Base-by-base conservation (phyloP, 331 rosid genomes). In the Malus hybrid region DNA sequence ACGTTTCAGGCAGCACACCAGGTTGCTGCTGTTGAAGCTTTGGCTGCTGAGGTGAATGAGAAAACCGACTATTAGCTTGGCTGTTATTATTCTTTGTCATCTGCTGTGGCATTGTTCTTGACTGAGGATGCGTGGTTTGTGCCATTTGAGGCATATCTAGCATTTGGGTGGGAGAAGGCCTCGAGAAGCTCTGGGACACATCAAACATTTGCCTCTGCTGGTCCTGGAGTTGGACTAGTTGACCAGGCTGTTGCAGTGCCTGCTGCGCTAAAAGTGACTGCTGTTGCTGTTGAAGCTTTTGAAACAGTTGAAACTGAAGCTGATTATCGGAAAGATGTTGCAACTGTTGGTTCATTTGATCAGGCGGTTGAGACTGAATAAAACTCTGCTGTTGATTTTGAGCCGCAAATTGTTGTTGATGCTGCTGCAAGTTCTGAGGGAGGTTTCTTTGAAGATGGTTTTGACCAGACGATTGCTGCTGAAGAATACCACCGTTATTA, bases 281-380 rank as follows among this genome's bases (percentile, higher is more conserved):
- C 66, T 87, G 87, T 71, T 88, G 96, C 72, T 89, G 98, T 74
- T 91, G 96, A 77, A 88, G 85, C 88, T 89, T 90, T 74, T 92
- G 97, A 33, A 94, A 72, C 66, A 94, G 82, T 65, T 88, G 97
- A 79, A 86, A 61, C 68, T 87, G 93, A 76, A 87, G 65, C 79
- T 88, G 96, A 78, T 75, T 88, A 26, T 93, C 98, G 9, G 98
- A 87, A 77, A 90, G 75, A 67, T 81, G 71, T 55, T 81, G 96
- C 7, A 88, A 77, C 66, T 87, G 96, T 79, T 82, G 97, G 77
- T 81, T 88, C 29, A 79, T 76, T 75, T 87, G 94, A 70, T 91
- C 97, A 10, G 90, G 86, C 63, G 81, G 72, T 19, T 88, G 77
- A 12, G 89, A 24, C 10, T 83, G 93, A 55, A 78, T 79, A 82